phyloP scores from a whole-genome alignment of 352 stramenopile species.

The Globisporangium spiculum region DNA sequence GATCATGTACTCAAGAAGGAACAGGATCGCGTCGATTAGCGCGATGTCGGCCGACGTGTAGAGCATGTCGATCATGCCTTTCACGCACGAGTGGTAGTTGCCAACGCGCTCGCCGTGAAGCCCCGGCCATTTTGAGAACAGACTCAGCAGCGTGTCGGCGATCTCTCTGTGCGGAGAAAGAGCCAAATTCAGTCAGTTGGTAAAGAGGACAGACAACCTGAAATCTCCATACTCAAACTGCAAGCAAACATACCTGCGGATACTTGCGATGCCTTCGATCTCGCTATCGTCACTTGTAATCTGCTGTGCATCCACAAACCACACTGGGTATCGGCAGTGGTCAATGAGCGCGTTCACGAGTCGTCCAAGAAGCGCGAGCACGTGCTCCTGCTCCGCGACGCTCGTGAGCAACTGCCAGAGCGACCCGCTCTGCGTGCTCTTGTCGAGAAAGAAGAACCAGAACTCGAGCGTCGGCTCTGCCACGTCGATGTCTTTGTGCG shows the following conservation, averaged over 20 bases:
- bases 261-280: conserved; percentile 44
- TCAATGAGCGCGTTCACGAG: conserved; percentile 68
- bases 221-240: not conserved
- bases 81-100: conserved; percentile 55
- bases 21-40: conserved; percentile 64
- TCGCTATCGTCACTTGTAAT: conserved; percentile 55
- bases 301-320: conserved; percentile 52
- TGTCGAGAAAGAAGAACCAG: conserved; percentile 87
- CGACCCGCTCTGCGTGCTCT: conserved; percentile 39
- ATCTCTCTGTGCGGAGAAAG: conserved; percentile 49
- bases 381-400: conserved; percentile 25
- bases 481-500: conserved; percentile 47
- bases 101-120: conserved; percentile 26
- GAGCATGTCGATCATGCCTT: conserved; percentile 54
- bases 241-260: conserved; percentile 47
- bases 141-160: conserved; percentile 72
- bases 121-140: conserved; percentile 81
- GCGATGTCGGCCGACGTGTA: conserved; percentile 46
- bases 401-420: conserved; percentile 41
- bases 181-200: not conserved
- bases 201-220: not conserved
- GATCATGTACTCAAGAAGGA: conserved; percentile 70
- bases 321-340: conserved; percentile 57
- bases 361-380: conserved; percentile 48
- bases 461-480: conserved; percentile 79